Evolutionary conservation across 1,139 yeast species (phyloP), one percentile per base, ranked within the genome.

Genomic region (Hansenula lynferdii): DNA sequence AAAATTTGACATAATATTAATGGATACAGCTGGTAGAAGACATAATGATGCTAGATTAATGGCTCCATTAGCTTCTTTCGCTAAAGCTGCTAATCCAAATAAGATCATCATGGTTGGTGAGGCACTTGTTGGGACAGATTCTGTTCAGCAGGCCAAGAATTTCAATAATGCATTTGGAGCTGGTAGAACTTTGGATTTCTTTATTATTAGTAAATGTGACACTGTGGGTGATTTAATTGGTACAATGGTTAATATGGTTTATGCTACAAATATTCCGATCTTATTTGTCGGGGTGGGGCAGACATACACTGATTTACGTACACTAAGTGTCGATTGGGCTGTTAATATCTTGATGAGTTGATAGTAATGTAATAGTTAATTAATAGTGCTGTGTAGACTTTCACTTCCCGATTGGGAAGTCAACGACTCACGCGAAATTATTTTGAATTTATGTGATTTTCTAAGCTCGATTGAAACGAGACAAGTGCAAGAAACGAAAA

Each of bases 51-150:
- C 94, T 21, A 83, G 94, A 44, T 72, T 92, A 48, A 92, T 92
- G 98, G 92, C 96, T 0, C 96, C 97, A 9, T 68, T 92, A 49
- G 95, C 90, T 53, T 87, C 92, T 44, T 94, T 92, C 64, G 97
- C 97, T 22, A 90, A 85, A 54, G 90, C 95, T 37, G 97, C 97
- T 4, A 76, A 86, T 42, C 98, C 98, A 1, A 94, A 92, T 62
- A 90, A 86, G 63, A 90, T 92, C 55, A 89, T 92, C 54, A 92
- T 92, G 97, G 98, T 92, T 16, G 98, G 97, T 32, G 98, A 92
- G 61, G 98, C 98, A 0, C 70, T 92, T 34, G 98, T 90, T 2
- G 98, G 98, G 17, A 90, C 97, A 0, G 98, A 92, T 58, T 87
- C 97, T 1, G 97, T 92, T 6, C 87, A 85, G 58, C 98, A 92